Evolutionary conservation across 345 rosid species (phyloP), one percentile per base, ranked within the genome.

Genomic region (Pistacia integerrima): DNA sequence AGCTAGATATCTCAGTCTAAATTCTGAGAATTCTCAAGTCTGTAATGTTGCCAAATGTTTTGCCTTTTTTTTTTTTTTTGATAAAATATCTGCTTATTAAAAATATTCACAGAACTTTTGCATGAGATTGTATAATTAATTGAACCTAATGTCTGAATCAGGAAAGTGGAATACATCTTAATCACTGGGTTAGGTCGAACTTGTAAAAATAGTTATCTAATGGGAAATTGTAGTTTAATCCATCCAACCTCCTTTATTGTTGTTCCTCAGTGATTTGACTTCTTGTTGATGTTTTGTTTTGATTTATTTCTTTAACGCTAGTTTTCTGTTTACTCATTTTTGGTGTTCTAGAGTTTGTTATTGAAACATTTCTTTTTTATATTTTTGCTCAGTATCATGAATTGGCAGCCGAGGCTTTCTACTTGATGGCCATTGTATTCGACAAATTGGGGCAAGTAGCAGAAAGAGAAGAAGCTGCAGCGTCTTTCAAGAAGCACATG

Each of bases 401-500:
- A 84, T 72, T 92, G 81, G 93, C 92, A 56, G 95, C 94, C 0
- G 97, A 93, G 86, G 88, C 93, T 18, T 91, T 85, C 76, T 92
- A 94, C 77, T 84, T 92, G 84, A 89, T 84, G 91, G 94, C 97
- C 38, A 78, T 89, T 55, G 83, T 84, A 59, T 89, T 70, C 62
- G 89, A 93, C 90, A 88, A 90, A 78, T 54, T 93, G 79, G 94
- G 93, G 59, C 81, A 58, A 61, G 13, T 74, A 17, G 85, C 84
- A 61, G 84, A 93, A 72, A 88, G 99, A 77, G 97, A 93, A 81
- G 91, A 88, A 83, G 98, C 93, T 65, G 94, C 97, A 18, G 78
- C 88, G 73, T 84, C 88, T 22, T 94, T 94, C 86, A 85, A 82
- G 85, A 87, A 81, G 74, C 97, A 97, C 81, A 69, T 90, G 1